Percentiles rank a stretch among this genome's conserved stretches.
Evolutionary conservation across 345 rosid species (phyloP).

Genomic region (Carallia brachiata): DNA sequence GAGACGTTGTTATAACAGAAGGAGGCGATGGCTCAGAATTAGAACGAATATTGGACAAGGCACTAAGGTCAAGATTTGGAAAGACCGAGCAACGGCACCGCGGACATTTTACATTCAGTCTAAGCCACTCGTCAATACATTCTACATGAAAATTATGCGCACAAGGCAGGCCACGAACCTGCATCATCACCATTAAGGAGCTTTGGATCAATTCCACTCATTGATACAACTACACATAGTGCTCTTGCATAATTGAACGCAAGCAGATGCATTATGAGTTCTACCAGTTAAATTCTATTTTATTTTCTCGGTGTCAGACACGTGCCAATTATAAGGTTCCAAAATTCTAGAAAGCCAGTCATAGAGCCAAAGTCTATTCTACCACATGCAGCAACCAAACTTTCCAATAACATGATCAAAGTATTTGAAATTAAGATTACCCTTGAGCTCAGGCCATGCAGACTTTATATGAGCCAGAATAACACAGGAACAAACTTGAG

Average conservation of each 20-base stretch:
- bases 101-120: slow-evolving; percentile 92
- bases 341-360: not conserved
- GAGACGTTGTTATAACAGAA: slow-evolving; percentile 37
- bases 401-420: not conserved
- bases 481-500: not conserved
- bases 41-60: slow-evolving; percentile 71
- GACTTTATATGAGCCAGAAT: not conserved
- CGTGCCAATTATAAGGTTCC: not conserved
- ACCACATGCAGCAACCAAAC: not conserved
- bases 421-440: not conserved
- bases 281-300: not conserved
- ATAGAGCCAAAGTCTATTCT: too few relatives aligned
- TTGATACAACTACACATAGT: not conserved
- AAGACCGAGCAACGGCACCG: slow-evolving; percentile 92
- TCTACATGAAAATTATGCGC: slow-evolving; percentile 99
- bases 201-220: not conserved
- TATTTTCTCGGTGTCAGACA: not conserved
- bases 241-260: not conserved
- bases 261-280: not conserved
- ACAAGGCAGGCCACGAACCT: slow-evolving; percentile 99
- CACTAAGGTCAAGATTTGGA: slow-evolving; percentile 95
- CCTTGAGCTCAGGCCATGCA: not conserved
- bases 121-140: slow-evolving; percentile 95
- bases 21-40: slow-evolving; percentile 58
- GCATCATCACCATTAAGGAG: slow-evolving; percentile 25